A percentile compares a stretch with the other conserved stretches of the same genome.
Evolutionary conservation across 1,139 yeast genomes (phyloP).

Genomic region (Casaregolazyma lundiana): DNA sequence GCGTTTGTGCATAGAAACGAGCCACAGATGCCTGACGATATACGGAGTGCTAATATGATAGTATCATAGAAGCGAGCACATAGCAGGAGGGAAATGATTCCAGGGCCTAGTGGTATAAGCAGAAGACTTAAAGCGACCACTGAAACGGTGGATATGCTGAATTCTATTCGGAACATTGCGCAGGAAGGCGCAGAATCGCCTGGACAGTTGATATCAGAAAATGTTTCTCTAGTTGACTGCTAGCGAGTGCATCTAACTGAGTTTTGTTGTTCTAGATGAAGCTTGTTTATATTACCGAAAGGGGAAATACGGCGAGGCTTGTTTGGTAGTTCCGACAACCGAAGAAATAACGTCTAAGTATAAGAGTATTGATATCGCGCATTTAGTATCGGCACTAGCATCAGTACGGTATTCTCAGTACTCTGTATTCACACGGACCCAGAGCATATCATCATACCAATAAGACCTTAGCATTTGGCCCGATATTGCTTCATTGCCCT

Average conservation of each 20-base stretch:
- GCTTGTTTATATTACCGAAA: conserved; percentile 2
- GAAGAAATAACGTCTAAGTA: too few relatives aligned
- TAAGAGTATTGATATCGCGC: too few relatives aligned
- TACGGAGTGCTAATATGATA: conserved; percentile 7
- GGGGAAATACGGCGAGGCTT: too few relatives aligned
- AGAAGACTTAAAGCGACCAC: conserved; percentile 20
- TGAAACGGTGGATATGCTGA: conserved; percentile 25
- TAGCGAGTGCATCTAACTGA: neutral
- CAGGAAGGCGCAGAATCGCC: neutral
- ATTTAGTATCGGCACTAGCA: too few relatives aligned
- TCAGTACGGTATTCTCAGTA: too few relatives aligned
- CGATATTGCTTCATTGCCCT: too few relatives aligned
- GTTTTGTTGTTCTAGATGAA: neutral
- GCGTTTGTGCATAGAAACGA: conserved; percentile 17
- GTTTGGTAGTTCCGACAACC: too few relatives aligned
- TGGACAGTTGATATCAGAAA: neutral
- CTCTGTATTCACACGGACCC: too few relatives aligned
- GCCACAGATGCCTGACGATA: conserved; percentile 20
- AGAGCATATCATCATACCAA: too few relatives aligned
- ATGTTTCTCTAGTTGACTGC: neutral
- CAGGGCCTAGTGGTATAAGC: conserved; percentile 10
- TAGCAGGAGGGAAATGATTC: conserved; percentile 1
- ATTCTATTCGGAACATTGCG: conserved; percentile 28
- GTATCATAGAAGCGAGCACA: conserved; percentile 3
- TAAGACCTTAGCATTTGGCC: too few relatives aligned